These are phyloP conservation scores for Syzygium aqueum DNA, from an alignment of 345 rosid species.

Conservation along the genomic window DNA sequence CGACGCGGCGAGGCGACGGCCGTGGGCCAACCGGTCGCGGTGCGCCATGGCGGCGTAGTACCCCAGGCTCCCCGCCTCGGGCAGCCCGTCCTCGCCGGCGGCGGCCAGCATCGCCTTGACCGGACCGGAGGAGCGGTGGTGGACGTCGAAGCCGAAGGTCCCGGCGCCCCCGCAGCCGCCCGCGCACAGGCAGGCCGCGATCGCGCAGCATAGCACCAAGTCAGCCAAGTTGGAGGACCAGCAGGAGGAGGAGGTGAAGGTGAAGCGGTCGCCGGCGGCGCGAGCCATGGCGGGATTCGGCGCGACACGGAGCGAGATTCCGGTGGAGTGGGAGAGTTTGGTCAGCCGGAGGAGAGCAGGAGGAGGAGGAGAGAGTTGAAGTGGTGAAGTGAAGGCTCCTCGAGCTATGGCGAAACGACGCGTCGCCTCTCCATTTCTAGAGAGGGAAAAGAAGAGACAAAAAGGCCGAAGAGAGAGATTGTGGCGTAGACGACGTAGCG, in stretches of 20 bases:
- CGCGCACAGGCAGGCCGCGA: not conserved
- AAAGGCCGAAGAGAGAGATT: not conserved
- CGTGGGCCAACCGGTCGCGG: slow-evolving; percentile 56
- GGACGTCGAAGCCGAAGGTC: slow-evolving; percentile 62
- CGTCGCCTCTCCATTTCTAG: no score
- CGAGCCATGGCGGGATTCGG: not conserved
- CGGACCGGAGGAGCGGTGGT: slow-evolving; percentile 72
- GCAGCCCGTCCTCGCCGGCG: slow-evolving; percentile 33
- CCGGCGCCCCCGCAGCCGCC: slow-evolving; percentile 16
- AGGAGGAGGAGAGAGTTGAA: not conserved
- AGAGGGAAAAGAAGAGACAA: slow-evolving; percentile 19
- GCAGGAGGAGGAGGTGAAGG: not conserved
- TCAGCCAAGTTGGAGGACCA: no score
- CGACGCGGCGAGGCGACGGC: slow-evolving; percentile 46
- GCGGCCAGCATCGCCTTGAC: slow-evolving; percentile 42
- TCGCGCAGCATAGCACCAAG: not conserved
- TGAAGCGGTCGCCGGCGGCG: not conserved
- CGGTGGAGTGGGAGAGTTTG: not conserved
- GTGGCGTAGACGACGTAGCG: not conserved
- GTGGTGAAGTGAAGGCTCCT: not conserved
- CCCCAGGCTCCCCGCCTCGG: slow-evolving; percentile 41
- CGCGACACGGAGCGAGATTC: not conserved
- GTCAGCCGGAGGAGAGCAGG: not conserved
- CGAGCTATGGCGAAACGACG: not conserved
- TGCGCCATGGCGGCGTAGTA: slow-evolving; percentile 60